Conservation (phyloP, 192 early-diverging fungal species). For the Backusella australiensis region DNA sequence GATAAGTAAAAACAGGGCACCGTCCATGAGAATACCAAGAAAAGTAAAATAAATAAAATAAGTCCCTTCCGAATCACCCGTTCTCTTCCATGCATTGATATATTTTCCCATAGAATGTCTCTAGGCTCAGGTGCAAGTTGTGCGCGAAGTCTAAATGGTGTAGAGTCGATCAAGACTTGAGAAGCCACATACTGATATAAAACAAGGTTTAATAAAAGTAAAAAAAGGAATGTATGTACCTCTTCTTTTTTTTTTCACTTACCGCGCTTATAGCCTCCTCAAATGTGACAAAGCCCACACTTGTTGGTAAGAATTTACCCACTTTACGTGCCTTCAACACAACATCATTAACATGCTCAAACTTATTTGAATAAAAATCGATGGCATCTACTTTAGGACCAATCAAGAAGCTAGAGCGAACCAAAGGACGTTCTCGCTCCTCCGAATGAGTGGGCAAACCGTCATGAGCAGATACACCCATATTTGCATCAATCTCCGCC, state of each 20-base stretch:
- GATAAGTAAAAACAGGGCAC: conserved; percentile 68
- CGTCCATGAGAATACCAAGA: conserved; percentile 77
- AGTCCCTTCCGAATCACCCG: conserved; percentile 49
- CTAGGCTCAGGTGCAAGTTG: conserved; percentile 71
- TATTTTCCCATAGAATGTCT: conserved; percentile 74
- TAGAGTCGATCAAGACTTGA: conserved; percentile 63
- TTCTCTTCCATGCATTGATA: conserved; percentile 59
- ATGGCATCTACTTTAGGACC: conserved; percentile 70
- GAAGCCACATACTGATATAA: conserved; percentile 53
- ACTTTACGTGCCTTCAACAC: conserved; percentile 46
- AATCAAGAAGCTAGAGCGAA: conserved; percentile 40
- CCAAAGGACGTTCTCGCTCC: conserved; percentile 38
- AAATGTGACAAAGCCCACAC: conserved; percentile 80
- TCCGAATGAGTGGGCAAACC: conserved; percentile 5
- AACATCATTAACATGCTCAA: conserved; percentile 52
- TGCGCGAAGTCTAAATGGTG: conserved; percentile 63
- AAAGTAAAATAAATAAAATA: conserved; percentile 52
- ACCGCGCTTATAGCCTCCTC: conserved; percentile 67
- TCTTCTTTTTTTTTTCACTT: conserved; percentile 13
- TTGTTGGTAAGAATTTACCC: conserved; percentile 44
- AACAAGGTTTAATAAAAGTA: neutral
- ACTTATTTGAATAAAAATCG: conserved; percentile 55
- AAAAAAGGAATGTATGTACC: neutral
- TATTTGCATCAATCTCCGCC: conserved; percentile 33
- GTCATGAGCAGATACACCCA: neutral